These are phyloP conservation scores for Pleurotus sapidus DNA, from an alignment of 768 basidiomycete genomes.

Conservation along the genomic window DNA sequence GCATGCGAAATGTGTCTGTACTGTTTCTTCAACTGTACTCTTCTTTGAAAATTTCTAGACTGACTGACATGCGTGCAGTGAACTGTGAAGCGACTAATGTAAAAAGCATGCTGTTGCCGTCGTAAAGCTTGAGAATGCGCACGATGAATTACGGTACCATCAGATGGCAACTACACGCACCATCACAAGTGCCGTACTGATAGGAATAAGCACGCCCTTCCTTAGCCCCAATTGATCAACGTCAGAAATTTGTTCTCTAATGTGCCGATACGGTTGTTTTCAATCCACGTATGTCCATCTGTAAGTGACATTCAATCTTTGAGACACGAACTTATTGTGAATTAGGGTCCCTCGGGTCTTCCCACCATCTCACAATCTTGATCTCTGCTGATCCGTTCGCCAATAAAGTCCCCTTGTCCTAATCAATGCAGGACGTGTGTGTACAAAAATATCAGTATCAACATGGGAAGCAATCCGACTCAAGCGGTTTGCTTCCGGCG, in stretches of 20 bases:
- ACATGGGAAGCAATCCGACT: neutral
- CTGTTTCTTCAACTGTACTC: neutral
- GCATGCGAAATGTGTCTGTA: neutral
- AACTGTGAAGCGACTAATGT: neutral
- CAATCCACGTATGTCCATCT: too few relatives aligned
- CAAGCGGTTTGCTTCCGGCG: neutral
- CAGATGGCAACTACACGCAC: neutral
- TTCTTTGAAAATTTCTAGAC: neutral
- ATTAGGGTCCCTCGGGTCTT: neutral
- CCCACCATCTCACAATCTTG: neutral
- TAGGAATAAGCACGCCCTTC: constrained; percentile 4
- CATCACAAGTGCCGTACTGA: constrained; percentile 5
- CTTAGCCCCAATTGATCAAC: constrained; percentile 1
- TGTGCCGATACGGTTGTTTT: neutral
- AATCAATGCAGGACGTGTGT: neutral
- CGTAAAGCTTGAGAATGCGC: neutral
- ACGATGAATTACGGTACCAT: constrained; percentile 2
- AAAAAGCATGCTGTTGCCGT: neutral
- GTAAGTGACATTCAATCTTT: too few relatives aligned
- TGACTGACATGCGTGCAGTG: neutral
- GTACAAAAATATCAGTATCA: neutral
- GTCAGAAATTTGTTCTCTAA: neutral
- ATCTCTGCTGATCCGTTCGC: constrained; percentile 5
- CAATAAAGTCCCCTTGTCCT: neutral
- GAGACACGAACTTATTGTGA: too few relatives aligned